A percentile compares a stretch with the other conserved stretches of the same genome.
Evolutionary conservation across 495 filamentous ascomycete genomes (phyloP).

Genomic region (Aspergillus indologenus): DNA sequence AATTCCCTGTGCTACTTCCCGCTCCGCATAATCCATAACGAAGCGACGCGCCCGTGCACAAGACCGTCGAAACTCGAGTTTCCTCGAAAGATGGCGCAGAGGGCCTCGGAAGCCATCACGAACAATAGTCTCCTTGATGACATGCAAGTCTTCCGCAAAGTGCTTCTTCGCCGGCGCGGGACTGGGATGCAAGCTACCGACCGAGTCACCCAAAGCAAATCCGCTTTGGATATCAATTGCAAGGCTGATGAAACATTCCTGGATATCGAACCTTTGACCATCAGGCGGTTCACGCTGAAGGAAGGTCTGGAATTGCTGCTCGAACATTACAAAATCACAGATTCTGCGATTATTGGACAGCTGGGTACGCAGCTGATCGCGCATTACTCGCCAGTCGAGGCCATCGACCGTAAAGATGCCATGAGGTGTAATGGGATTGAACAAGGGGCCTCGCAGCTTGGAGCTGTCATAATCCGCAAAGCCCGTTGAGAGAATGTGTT

Average conservation of each 20-base stretch:
- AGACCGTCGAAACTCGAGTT: background rate
- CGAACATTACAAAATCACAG: constrained; percentile 14
- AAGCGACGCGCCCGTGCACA: background rate
- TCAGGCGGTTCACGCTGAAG: constrained; percentile 3
- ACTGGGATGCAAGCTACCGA: constrained; percentile 11
- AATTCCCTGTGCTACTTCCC: background rate
- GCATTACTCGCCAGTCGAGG: constrained; percentile 13
- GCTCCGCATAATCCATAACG: background rate
- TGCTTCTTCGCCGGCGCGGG: constrained; percentile 11
- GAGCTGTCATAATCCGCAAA: constrained; percentile 23
- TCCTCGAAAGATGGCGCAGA: background rate
- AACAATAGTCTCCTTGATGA: constrained; percentile 14
- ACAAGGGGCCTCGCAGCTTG: constrained; percentile 14
- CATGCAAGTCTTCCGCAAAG: constrained; percentile 12
- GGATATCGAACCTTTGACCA: constrained; percentile 12
- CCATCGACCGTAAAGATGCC: constrained; percentile 23
- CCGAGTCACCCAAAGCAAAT: constrained; percentile 18
- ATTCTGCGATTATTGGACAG: constrained; percentile 15
- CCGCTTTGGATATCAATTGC: constrained; percentile 15
- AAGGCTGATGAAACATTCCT: background rate
- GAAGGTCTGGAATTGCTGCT: constrained; percentile 16
- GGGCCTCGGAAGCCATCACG: constrained; percentile 15
- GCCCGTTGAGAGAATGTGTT: constrained; percentile 13
- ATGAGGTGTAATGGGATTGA: constrained; percentile 19
- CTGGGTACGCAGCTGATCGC: constrained; percentile 13